These are phyloP conservation scores for Limnomonas spitsbergensis DNA, from an alignment of 139 green algal genomes.

Conservation along the genomic window DNA sequence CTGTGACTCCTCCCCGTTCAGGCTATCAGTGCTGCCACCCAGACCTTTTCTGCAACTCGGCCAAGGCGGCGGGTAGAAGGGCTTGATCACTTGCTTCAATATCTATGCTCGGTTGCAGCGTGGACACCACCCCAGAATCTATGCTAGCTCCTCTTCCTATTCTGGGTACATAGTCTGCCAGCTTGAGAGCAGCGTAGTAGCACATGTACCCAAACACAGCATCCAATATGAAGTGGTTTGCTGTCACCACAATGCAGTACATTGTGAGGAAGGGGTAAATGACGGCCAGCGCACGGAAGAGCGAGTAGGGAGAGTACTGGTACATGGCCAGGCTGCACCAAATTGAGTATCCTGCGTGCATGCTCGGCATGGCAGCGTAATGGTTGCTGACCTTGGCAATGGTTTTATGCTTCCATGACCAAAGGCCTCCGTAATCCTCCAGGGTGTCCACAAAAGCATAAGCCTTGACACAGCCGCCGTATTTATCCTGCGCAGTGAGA, in stretches of 20 bases:
- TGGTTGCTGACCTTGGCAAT: slow-evolving; percentile 35
- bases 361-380: slow-evolving; percentile 41
- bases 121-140: not conserved
- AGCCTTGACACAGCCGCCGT: not conserved
- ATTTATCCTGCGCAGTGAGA: not conserved
- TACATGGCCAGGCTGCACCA: slow-evolving; percentile 34
- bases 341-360: slow-evolving; percentile 35
- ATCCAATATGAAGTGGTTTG: slow-evolving; percentile 36
- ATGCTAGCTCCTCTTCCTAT: slow-evolving; percentile 18
- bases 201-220: slow-evolving; percentile 12
- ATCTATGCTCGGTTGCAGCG: not conserved
- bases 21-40: not conserved
- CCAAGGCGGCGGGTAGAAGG: not conserved
- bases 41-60: not conserved
- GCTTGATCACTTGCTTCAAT: no score
- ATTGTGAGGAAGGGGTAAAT: slow-evolving; percentile 31
- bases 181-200: not conserved
- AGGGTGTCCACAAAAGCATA: slow-evolving; percentile 19
- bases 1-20: not conserved
- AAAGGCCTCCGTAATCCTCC: slow-evolving; percentile 25
- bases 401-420: slow-evolving; percentile 31
- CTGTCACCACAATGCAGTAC: slow-evolving; percentile 40
- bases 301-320: slow-evolving; percentile 4
- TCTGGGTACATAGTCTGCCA: slow-evolving; percentile 17
- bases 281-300: slow-evolving; percentile 12